These are phyloP conservation scores for Oryza longistaminata DNA, from an alignment of 176 grass and related monocot species.

Conservation along the genomic window DNA sequence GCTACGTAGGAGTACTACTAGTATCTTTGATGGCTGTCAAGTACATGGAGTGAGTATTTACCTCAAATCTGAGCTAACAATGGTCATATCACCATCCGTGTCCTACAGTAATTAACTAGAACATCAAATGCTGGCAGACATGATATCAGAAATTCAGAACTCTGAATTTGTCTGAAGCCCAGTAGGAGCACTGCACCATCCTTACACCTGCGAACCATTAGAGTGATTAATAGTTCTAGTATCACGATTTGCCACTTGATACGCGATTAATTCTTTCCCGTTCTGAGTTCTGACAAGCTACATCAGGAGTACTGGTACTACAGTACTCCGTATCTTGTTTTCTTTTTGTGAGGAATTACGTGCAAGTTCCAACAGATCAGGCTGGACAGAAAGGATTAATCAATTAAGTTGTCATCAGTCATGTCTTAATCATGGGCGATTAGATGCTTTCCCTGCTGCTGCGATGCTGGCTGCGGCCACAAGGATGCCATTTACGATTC, in stretches of 20 bases:
- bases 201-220: too few species aligned
- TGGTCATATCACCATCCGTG: neutral
- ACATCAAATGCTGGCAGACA: neutral
- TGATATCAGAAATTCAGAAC: neutral
- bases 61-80: neutral
- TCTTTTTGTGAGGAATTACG: neutral
- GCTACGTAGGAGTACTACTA: neutral
- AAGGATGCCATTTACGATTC: neutral
- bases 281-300: neutral
- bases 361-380: too few species aligned
- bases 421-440: neutral
- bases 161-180: neutral
- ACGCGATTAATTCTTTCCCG: neutral
- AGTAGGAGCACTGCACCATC: too few species aligned
- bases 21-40: too few species aligned
- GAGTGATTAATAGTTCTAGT: neutral
- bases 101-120: neutral
- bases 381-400: neutral
- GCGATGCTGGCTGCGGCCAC: neutral
- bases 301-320: too few species aligned
- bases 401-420: neutral
- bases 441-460: neutral
- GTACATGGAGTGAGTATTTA: too few species aligned
- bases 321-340: neutral
- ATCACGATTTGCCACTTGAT: neutral